Evolutionary conservation across 2,329 filamentous ascomycete species (phyloP).

Genomic region (Leptosphaerulina australis): DNA sequence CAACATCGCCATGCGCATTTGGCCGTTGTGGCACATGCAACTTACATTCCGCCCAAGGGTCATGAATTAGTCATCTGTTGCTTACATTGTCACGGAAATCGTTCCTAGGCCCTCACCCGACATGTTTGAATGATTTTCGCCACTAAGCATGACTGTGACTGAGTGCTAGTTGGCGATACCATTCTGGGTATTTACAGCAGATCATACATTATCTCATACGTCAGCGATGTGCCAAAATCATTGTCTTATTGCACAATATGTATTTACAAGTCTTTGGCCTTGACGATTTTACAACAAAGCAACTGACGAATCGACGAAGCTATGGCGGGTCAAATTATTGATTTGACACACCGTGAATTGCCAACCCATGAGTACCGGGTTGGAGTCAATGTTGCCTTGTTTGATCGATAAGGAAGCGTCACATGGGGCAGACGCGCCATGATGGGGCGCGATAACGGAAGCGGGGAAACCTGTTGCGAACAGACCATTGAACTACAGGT

Average conservation of each 20-base stretch:
- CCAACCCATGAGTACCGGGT: conserved; percentile 21
- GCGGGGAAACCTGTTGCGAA: conserved; percentile 29
- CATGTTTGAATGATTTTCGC: conserved; percentile 18
- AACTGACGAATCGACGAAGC: neutral
- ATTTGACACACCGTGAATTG: neutral
- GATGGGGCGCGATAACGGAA: conserved; percentile 37
- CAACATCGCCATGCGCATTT: neutral
- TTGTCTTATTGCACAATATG: conserved; percentile 16
- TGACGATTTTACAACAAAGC: neutral
- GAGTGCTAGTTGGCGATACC: neutral
- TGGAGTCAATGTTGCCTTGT: conserved; percentile 22
- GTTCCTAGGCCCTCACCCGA: conserved; percentile 10
- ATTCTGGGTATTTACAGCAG: neutral
- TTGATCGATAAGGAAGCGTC: conserved; percentile 31
- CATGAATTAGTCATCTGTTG: conserved; percentile 2
- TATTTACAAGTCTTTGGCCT: neutral
- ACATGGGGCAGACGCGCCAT: conserved; percentile 29
- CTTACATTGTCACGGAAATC: neutral
- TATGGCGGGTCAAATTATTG: neutral
- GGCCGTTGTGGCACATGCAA: conserved; percentile 4
- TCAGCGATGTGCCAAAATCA: conserved; percentile 19
- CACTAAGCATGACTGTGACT: conserved; percentile 17
- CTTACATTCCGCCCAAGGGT: neutral
- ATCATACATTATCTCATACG: conserved; percentile 19
- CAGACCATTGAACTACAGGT: conserved; percentile 15